phyloP scores from a whole-genome alignment of 768 basidiomycete genomes.

The Baorangia bicolor region DNA sequence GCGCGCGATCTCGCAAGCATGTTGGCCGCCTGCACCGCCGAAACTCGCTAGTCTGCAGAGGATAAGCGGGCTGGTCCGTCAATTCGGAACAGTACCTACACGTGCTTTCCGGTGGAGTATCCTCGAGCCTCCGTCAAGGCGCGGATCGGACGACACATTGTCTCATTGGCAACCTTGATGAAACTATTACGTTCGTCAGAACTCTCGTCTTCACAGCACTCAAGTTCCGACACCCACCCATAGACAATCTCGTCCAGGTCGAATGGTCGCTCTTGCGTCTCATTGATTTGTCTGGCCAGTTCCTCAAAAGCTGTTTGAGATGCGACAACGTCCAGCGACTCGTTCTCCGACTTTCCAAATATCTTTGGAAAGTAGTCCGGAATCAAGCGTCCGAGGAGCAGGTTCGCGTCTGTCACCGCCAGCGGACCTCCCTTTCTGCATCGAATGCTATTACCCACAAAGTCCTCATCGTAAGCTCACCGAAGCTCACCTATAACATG shows the following conservation, averaged over 20 bases:
- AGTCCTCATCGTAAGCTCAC: neutral
- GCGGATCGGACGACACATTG: slow-evolving; percentile 92
- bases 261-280: slow-evolving; percentile 54
- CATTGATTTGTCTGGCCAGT: slow-evolving; percentile 70
- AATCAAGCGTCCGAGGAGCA: slow-evolving; percentile 83
- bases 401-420: slow-evolving; percentile 91
- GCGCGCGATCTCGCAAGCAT: slow-evolving; percentile 89
- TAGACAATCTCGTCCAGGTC: slow-evolving; percentile 84
- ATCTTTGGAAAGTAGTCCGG: slow-evolving; percentile 95
- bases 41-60: slow-evolving; percentile 71
- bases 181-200: slow-evolving; percentile 50
- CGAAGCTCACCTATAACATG: slow-evolving; percentile 71
- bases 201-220: too few species aligned
- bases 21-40: slow-evolving; percentile 89
- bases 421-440: slow-evolving; percentile 85
- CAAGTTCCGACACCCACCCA: slow-evolving; percentile 49
- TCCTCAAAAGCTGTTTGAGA: slow-evolving; percentile 65
- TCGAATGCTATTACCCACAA: neutral
- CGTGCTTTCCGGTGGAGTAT: slow-evolving; percentile 76
- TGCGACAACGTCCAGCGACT: slow-evolving; percentile 76
- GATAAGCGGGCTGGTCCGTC: neutral
- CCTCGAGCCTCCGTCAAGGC: slow-evolving; percentile 89
- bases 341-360: slow-evolving; percentile 86
- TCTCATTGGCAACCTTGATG: slow-evolving; percentile 95
- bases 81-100: slow-evolving; percentile 34